A percentile compares a stretch with the other conserved stretches of the same genome.
Conservation (phyloP, 176 grass and related monocot species). For the Paspalum notatum region DNA sequence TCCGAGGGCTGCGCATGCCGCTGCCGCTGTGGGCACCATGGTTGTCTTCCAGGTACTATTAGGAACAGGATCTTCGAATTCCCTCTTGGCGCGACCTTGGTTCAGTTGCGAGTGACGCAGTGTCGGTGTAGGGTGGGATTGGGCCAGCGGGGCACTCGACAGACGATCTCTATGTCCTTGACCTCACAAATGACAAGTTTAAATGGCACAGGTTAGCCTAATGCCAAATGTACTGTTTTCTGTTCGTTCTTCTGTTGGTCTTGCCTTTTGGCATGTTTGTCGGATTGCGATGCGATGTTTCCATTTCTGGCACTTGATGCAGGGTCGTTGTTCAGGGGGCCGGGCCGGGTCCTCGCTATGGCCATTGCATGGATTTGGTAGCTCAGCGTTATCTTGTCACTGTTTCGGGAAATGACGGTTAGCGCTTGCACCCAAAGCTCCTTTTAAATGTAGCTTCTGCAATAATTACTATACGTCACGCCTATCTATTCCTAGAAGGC, state of each 20-base stretch:
- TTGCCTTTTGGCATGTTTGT: constrained; percentile 28
- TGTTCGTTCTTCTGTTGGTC: constrained; percentile 11
- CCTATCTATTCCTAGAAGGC: constrained; percentile 23
- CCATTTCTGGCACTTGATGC: constrained; percentile 16
- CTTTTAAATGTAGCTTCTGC: constrained; percentile 9
- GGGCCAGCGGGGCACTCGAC: constrained; percentile 96
- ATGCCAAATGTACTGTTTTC: constrained; percentile 9
- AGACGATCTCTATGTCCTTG: constrained; percentile 95
- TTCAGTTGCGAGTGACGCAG: constrained; percentile 28
- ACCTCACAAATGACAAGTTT: constrained; percentile 98
- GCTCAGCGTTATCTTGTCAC: constrained; percentile 91
- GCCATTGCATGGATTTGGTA: constrained; percentile 97
- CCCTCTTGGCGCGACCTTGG: constrained; percentile 13
- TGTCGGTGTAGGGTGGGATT: constrained; percentile 76
- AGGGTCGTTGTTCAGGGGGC: constrained; percentile 94
- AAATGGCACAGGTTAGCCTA: constrained; percentile 98
- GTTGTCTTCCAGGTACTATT: constrained; percentile 89
- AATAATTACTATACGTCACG: background rate
- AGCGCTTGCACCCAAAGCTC: constrained; percentile 32
- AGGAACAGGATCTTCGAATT: constrained; percentile 18
- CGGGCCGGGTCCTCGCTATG: constrained; percentile 94
- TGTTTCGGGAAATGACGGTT: constrained; percentile 95
- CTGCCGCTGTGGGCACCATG: constrained; percentile 89
- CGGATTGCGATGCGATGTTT: constrained; percentile 35
- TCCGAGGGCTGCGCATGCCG: constrained; percentile 86